Conservation (phyloP, 352 stramenopile genomes). For the Phytophthora macrochlamydospora region DNA sequence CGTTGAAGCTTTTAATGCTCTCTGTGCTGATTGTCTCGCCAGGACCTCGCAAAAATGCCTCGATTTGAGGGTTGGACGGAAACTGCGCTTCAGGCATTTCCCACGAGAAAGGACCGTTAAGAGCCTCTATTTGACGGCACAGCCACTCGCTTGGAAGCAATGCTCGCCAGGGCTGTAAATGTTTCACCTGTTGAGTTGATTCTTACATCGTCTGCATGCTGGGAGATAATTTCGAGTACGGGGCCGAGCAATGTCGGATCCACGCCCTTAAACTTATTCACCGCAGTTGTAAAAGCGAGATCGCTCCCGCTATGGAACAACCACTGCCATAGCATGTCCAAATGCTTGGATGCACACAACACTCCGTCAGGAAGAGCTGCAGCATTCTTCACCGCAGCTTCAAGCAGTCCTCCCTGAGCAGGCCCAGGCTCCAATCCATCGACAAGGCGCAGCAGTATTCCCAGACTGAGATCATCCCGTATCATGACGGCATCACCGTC, state of each 20-base stretch:
- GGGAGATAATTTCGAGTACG: conserved; percentile 4
- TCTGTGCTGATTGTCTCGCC: not conserved
- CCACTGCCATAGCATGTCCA: conserved; percentile 10
- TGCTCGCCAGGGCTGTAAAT: not conserved
- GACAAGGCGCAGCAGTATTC: conserved; percentile 7
- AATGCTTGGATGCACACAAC: not conserved
- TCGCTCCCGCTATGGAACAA: conserved; percentile 1
- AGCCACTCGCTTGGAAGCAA: conserved; percentile 13
- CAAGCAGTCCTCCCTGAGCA: conserved; percentile 2
- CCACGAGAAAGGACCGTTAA: conserved; percentile 13
- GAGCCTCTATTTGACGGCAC: conserved; percentile 2
- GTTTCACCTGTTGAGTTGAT: conserved; percentile 3
- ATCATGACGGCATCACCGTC: not conserved
- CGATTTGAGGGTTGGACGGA: conserved; percentile 7
- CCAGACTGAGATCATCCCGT: conserved; percentile 1
- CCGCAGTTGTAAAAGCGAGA: conserved; percentile 1
- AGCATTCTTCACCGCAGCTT: conserved; percentile 4
- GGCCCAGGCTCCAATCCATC: not conserved
- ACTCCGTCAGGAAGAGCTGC: not conserved
- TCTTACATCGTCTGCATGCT: not conserved
- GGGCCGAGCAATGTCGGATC: conserved; percentile 5
- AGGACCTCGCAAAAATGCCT: conserved; percentile 10
- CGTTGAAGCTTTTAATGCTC: not conserved
- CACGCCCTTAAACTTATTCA: conserved; percentile 9
- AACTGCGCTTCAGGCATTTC: conserved; percentile 13